A percentile compares a stretch with the other conserved stretches of the same genome.
Evolutionary conservation across 768 basidiomycete genomes (phyloP).

Genomic region (Panaeolus cyanescens): DNA sequence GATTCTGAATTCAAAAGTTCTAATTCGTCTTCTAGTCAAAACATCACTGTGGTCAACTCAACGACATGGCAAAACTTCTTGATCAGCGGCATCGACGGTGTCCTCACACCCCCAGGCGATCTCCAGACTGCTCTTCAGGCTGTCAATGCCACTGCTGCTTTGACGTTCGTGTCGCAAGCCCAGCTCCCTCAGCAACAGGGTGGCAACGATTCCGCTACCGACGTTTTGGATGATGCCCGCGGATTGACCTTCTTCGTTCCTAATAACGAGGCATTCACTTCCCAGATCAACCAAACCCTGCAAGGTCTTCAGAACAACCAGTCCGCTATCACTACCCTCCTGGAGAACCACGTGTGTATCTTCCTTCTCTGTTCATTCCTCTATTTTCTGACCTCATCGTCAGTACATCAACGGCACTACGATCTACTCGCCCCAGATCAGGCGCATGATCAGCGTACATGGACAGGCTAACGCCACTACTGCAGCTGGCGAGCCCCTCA

Average conservation of each 20-base stretch:
- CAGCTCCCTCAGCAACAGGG: constrained; percentile 27
- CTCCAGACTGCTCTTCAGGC: constrained; percentile 42
- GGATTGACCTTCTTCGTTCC: constrained; percentile 77
- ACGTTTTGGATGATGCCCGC: constrained; percentile 35
- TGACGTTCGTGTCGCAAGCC: constrained; percentile 26
- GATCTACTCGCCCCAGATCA: constrained; percentile 52
- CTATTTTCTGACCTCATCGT: background rate
- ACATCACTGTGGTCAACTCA: constrained; percentile 36
- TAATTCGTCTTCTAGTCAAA: constrained; percentile 13
- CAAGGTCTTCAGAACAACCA: constrained; percentile 41
- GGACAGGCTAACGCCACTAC: constrained; percentile 41
- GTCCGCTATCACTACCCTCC: constrained; percentile 43
- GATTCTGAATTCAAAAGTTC: background rate
- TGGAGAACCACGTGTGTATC: constrained; percentile 61
- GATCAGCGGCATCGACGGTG: constrained; percentile 50
- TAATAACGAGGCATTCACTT: constrained; percentile 47
- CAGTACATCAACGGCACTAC: constrained; percentile 71
- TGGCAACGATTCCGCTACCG: constrained; percentile 33
- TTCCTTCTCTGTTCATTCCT: background rate
- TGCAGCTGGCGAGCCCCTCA: constrained; percentile 56
- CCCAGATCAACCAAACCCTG: constrained; percentile 30
- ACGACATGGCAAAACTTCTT: constrained; percentile 39
- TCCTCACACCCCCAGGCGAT: constrained; percentile 55
- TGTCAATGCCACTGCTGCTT: constrained; percentile 44
- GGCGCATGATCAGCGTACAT: constrained; percentile 29